Evolutionary conservation across 1,284 basidiomycete genomes (phyloP).

Genomic region (Fomitopsis pinicola): DNA sequence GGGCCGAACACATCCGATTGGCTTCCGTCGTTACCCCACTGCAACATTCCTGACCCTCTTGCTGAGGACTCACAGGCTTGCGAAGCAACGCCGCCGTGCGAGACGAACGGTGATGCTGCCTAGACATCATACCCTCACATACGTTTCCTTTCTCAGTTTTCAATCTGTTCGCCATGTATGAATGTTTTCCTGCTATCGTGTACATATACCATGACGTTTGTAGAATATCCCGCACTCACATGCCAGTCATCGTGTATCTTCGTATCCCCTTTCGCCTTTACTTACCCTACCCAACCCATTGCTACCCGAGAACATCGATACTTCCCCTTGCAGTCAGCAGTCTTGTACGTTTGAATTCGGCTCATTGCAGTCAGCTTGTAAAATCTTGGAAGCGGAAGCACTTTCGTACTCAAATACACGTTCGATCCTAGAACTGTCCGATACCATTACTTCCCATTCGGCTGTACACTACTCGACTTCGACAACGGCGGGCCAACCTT

Average conservation of each 20-base stretch:
- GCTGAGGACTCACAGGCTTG: not conserved
- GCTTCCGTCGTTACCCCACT: not conserved
- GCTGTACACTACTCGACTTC: not conserved
- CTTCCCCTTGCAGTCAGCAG: too few species aligned
- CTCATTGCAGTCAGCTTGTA: too few species aligned
- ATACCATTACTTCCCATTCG: not conserved
- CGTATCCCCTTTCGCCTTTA: not conserved
- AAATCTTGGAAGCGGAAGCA: too few species aligned
- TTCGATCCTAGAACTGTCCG: not conserved
- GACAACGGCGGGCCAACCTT: constrained; percentile 4
- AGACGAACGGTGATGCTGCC: too few species aligned
- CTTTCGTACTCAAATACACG: too few species aligned
- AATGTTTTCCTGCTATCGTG: not conserved
- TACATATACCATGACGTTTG: not conserved
- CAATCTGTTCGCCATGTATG: not conserved
- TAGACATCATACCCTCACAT: too few species aligned
- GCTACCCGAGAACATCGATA: too few species aligned
- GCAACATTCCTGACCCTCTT: not conserved
- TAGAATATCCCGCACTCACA: not conserved
- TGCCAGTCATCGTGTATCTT: not conserved
- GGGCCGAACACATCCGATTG: not conserved
- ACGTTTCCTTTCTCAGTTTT: too few species aligned
- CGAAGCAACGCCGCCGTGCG: not conserved
- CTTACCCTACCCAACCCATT: not conserved
- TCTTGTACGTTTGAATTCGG: too few species aligned